These are phyloP conservation scores for Xylaria nigripes DNA, from an alignment of 495 filamentous ascomycete genomes.

Conservation along the genomic window DNA sequence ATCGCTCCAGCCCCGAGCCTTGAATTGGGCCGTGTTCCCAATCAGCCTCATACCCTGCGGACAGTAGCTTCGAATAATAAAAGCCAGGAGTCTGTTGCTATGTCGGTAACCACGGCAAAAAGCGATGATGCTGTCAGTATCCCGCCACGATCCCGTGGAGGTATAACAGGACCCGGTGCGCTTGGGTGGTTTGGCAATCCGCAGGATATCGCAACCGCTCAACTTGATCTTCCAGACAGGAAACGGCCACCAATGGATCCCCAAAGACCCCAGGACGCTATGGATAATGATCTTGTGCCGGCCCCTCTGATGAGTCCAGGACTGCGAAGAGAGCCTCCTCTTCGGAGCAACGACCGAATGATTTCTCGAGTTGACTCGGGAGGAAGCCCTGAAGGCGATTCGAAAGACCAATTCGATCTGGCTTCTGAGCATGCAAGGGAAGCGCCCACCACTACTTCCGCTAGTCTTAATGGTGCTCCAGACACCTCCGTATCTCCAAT, in stretches of 20 bases:
- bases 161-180: slow-evolving; percentile 30
- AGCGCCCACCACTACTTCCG: slow-evolving; percentile 1
- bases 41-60: slow-evolving; percentile 35
- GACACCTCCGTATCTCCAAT: slow-evolving; percentile 16
- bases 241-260: slow-evolving; percentile 48
- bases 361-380: slow-evolving; percentile 31
- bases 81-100: slow-evolving; percentile 49
- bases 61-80: slow-evolving; percentile 42
- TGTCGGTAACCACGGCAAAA: slow-evolving; percentile 32
- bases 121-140: slow-evolving; percentile 42
- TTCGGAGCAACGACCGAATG: slow-evolving; percentile 39
- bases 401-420: slow-evolving; percentile 9
- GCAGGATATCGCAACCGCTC: slow-evolving; percentile 28
- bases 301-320: slow-evolving; percentile 46
- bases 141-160: slow-evolving; percentile 42
- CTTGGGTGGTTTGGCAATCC: slow-evolving; percentile 31
- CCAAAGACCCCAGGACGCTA: slow-evolving; percentile 29
- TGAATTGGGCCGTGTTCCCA: slow-evolving; percentile 37
- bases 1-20: slow-evolving; percentile 35
- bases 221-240: slow-evolving; percentile 42
- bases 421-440: slow-evolving; percentile 11
- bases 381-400: slow-evolving; percentile 12
- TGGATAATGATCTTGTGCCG: slow-evolving; percentile 41
- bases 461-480: slow-evolving; percentile 14
- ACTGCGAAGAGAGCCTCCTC: slow-evolving; percentile 38